Conservation (phyloP, 2,329 filamentous ascomycete species). For the Trichophyton benhamiae region DNA sequence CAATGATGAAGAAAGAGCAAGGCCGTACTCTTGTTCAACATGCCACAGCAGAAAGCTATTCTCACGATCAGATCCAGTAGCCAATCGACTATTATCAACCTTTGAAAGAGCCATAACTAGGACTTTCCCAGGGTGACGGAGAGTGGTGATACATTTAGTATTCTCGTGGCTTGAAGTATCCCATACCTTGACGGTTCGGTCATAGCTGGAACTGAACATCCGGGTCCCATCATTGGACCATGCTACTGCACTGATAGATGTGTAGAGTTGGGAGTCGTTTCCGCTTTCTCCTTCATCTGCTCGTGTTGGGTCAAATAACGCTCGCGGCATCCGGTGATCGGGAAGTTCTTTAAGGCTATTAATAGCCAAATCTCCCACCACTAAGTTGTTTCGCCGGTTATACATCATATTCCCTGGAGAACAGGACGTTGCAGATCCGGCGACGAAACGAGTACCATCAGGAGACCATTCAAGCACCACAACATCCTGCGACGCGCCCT, state of each 20-base stretch:
- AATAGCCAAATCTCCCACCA: constrained; percentile 37
- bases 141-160: constrained; percentile 23
- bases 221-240: constrained; percentile 37
- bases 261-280: constrained; percentile 43
- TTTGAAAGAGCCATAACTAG: constrained; percentile 39
- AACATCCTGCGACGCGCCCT: constrained; percentile 48
- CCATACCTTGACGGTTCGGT: constrained; percentile 48
- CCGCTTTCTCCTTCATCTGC: constrained; percentile 39
- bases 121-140: constrained; percentile 38
- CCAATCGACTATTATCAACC: constrained; percentile 29
- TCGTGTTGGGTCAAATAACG: constrained; percentile 27
- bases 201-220: constrained; percentile 45
- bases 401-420: constrained; percentile 47
- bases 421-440: constrained; percentile 44
- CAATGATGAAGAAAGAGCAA: constrained; percentile 14
- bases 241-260: constrained; percentile 43
- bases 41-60: constrained; percentile 27
- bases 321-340: constrained; percentile 39
- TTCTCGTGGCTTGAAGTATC: constrained; percentile 22
- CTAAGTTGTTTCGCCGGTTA: constrained; percentile 45
- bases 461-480: constrained; percentile 45
- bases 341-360: constrained; percentile 41
- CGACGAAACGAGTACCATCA: constrained; percentile 43
- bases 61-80: constrained; percentile 35
- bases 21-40: constrained; percentile 10